Evolutionary conservation across 179 eudicot species (phyloP), one percentile per base, ranked within the genome.

Genomic region (Amaranthus tricolor): DNA sequence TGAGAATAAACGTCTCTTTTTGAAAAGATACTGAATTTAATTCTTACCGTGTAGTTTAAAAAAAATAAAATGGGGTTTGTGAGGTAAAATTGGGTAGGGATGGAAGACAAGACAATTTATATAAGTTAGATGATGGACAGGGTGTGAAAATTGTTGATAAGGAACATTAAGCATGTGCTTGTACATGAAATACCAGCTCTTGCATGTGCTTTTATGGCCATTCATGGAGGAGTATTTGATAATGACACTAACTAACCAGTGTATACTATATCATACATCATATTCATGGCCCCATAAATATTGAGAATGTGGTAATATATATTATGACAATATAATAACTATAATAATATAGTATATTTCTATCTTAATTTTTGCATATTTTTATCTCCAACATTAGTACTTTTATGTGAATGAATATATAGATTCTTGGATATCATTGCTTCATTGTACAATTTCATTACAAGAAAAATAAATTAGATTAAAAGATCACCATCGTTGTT

Each of bases 161-260:
- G 74, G 31, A 31, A 78, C 77, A 78, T 59, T 15, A 10, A 50
- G 70, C 81, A 78, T 78, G 77, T 78, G 77, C 74, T 66, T 21
- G 61, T 77, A 52, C 71, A 71, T 71, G 56, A 44, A 56, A 13
- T 16, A 49, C 52, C 58, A 70, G 68, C 62, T 21, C n/a, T 9
- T 48, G 73, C 77, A 78, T 78, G 81, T 78, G 77, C 77, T 62
- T 51, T 73, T 44, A 68, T 73, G 62, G 55, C 65, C 78, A 58
- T 55, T 72, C 15, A 74, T 31, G 45, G 40, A 72, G 66, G 5
- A 68, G 60, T 66, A 8, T 53, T 71, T 55, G 76, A 77, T 54
- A 63, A 77, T 70, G 80, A 77, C 75, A 53, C 19, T 43, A 53
- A 31, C 63, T 57, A 21, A 66, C 50, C 52, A 19, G 16, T 24